phyloP scores from a whole-genome alignment of 805 yeast species.

The Ogataea populi-albae region DNA sequence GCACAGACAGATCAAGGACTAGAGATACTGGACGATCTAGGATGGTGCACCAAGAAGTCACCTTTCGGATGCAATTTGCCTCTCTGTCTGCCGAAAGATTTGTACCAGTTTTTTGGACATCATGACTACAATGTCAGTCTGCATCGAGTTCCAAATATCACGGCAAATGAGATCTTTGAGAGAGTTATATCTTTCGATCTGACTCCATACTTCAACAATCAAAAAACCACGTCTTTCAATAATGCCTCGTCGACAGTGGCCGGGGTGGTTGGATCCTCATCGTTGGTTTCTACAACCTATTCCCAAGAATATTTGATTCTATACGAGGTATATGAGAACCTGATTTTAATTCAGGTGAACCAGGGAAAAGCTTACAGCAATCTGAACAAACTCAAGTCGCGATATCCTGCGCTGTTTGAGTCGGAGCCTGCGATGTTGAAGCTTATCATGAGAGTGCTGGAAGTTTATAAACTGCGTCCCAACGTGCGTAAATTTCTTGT shows the following conservation, averaged over 20 bases:
- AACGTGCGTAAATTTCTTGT: constrained; percentile 58
- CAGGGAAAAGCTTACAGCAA: constrained; percentile 27
- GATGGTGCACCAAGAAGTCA: constrained; percentile 61
- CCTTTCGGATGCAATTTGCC: constrained; percentile 39
- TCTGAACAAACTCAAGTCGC: constrained; percentile 51
- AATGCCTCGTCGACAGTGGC: constrained; percentile 13
- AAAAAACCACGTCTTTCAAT: constrained; percentile 6
- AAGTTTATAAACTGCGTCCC: constrained; percentile 56
- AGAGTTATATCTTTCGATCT: constrained; percentile 27
- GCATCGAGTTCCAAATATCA: constrained; percentile 10
- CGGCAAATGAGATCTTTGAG: constrained; percentile 18
- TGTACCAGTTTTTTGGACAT: constrained; percentile 17
- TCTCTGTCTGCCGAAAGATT: constrained; percentile 27
- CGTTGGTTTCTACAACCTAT: constrained; percentile 8
- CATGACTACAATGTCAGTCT: constrained; percentile 7
- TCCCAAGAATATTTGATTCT: constrained; percentile 23
- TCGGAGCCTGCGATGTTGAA: constrained; percentile 50
- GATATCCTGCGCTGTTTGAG: constrained; percentile 51
- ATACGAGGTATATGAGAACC: constrained; percentile 29
- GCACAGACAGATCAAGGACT: constrained; percentile 73
- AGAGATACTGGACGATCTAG: constrained; percentile 77
- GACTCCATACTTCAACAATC: constrained; percentile 19
- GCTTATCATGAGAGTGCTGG: constrained; percentile 50
- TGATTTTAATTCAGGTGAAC: constrained; percentile 25
- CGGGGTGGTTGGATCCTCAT: constrained; percentile 16